phyloP scores from a whole-genome alignment of 371 early-diverging fungal species.

The Batrachochytrium dendrobatidis region DNA sequence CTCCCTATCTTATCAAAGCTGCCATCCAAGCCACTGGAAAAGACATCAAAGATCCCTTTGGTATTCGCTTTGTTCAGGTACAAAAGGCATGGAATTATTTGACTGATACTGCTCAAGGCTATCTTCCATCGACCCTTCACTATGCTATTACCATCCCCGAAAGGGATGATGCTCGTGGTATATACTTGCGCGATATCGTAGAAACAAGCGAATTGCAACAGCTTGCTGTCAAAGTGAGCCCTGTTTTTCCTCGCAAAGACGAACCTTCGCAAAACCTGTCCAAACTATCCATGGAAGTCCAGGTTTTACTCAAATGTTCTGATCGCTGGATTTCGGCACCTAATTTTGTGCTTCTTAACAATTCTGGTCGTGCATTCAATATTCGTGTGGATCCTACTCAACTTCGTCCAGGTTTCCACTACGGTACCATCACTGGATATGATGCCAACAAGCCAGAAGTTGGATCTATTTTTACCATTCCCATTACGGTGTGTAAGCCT shows the following conservation, averaged over 20 bases:
- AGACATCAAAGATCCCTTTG: conserved; percentile 64
- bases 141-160: conserved; percentile 10
- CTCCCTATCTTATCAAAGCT: conserved; percentile 73
- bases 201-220: conserved; percentile 63
- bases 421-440: conserved; percentile 69
- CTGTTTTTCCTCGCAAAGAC: conserved; percentile 65
- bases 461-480: conserved; percentile 76
- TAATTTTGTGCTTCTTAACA: conserved; percentile 65
- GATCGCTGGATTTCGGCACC: conserved; percentile 74
- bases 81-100: conserved; percentile 80
- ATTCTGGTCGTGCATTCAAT: conserved; percentile 58
- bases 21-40: conserved; percentile 71
- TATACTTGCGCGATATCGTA: conserved; percentile 76
- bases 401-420: conserved; percentile 71
- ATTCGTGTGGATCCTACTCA: conserved; percentile 74
- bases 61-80: conserved; percentile 81
- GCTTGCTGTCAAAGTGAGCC: conserved; percentile 53
- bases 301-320: conserved; percentile 63
- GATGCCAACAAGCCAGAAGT: conserved; percentile 62
- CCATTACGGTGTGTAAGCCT: conserved; percentile 88
- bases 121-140: conserved; percentile 9
- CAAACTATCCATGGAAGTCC: conserved; percentile 71
- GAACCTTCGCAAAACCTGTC: conserved; percentile 39
- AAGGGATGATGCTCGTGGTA: conserved; percentile 53
- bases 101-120: neutral